These are phyloP conservation scores for Pneumocystis oryctolagi DNA, from an alignment of 1,139 yeast genomes.

Conservation along the genomic window DNA sequence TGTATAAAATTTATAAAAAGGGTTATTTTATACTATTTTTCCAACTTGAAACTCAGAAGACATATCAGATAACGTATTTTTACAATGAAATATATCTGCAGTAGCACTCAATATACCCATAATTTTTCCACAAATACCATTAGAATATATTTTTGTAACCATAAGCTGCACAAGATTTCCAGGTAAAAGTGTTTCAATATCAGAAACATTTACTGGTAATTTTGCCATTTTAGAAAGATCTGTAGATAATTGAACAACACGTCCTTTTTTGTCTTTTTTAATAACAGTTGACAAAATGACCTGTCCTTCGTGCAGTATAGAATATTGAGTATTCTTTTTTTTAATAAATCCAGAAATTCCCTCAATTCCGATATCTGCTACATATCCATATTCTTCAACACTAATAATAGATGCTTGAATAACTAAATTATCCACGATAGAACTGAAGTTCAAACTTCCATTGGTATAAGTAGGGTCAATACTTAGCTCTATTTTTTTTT, in stretches of 20 bases:
- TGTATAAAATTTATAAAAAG: background rate
- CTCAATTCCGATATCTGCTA: conserved; percentile 52
- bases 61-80: conserved; percentile 24
- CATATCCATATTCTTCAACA: conserved; percentile 81
- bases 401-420: conserved; percentile 67
- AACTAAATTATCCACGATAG: conserved; percentile 44
- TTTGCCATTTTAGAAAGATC: conserved; percentile 6
- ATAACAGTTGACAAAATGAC: conserved; percentile 25
- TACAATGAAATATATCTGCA: conserved; percentile 51
- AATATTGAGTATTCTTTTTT: conserved; percentile 27
- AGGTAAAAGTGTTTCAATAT: conserved; percentile 66
- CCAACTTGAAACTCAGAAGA: conserved; percentile 41
- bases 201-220: conserved; percentile 14
- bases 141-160: conserved; percentile 38
- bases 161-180: conserved; percentile 69
- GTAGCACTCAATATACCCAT: conserved; percentile 67
- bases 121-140: conserved; percentile 44
- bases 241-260: conserved; percentile 9
- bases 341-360: conserved; percentile 52
- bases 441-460: conserved; percentile 45
- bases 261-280: conserved; percentile 6
- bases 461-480: conserved; percentile 67
- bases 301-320: conserved; percentile 31
- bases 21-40: conserved; percentile 49
- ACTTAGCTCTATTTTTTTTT: conserved; percentile 54